Evolutionary conservation across 495 filamentous ascomycete species (phyloP), one percentile per base, ranked within the genome.

Genomic region (Parachaetomium inaequale): DNA sequence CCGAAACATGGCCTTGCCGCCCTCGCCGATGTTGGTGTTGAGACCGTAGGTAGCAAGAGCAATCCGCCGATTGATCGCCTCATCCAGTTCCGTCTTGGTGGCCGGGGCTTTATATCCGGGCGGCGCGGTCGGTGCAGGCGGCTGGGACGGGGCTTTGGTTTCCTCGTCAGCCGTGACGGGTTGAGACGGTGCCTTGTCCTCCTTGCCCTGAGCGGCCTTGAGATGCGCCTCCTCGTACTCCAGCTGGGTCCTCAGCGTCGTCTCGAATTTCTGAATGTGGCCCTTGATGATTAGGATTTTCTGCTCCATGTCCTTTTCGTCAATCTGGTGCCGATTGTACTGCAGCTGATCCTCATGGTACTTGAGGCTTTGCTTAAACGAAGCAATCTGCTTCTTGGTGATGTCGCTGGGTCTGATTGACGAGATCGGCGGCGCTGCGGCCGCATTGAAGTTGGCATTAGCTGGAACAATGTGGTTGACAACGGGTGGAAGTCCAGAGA

Each of bases 321-420:
- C 79, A 58, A 82, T 79, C 61, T 83, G 80, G 47, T 82, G 76
- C 23, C 70, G 73, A 45, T 81, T 80, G 66, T 75, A 78, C 46
- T 75, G 75, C 36, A 81, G 63, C 59, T 83, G 78, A 51, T 76
- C 69, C 49, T 81, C 76, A 42, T 78, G 70, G 49, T 75, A 75
- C 55, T 79, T 80, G 50, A 82, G 69, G 36, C 73, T 69, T 28
- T 70, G 68, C 65, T 79, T 82, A 46, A 83, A 69, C 15, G 66
- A 65, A 8, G 73, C 70, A 49, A 82, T 73, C 63, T 82, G 78
- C 64, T 75, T 77, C 63, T 68, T 76, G 8, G 79, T 80, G 53
- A 81, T 77, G 10, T 80, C 77, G 57, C 78, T 82, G 6, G 72
- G 71, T 54, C 72, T 71, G 56, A 81, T 81, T 4, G 79, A 79